These are phyloP conservation scores for Podaxis mareebaensis DNA, from an alignment of 768 basidiomycete genomes.

Conservation along the genomic window DNA sequence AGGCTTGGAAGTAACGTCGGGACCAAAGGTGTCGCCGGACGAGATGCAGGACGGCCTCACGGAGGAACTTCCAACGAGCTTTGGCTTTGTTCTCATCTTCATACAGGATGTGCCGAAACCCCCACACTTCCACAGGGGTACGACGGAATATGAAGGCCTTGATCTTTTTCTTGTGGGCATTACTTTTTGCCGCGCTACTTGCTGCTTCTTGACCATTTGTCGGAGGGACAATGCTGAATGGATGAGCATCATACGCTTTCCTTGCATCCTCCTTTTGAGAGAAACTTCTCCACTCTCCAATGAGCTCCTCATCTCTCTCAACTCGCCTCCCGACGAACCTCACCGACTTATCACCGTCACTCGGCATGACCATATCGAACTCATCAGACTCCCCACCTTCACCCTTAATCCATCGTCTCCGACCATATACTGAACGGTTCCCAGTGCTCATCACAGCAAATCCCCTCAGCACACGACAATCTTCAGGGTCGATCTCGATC, in stretches of 20 bases:
- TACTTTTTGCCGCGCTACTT: not conserved
- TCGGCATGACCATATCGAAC: slow-evolving; percentile 4
- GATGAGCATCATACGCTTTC: not conserved
- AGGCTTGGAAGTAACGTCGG: slow-evolving; percentile 18
- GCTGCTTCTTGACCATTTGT: not conserved
- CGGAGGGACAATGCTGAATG: not conserved
- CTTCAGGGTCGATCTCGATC: not conserved
- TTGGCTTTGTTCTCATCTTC: slow-evolving; percentile 21
- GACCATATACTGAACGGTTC: not conserved
- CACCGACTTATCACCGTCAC: slow-evolving; percentile 6
- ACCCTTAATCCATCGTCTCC: not conserved
- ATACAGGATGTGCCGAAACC: slow-evolving; percentile 28
- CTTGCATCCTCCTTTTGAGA: not conserved
- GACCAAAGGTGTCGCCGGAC: slow-evolving; percentile 3
- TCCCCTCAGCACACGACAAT: not conserved
- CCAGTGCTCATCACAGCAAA: not conserved
- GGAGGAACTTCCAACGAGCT: slow-evolving; percentile 18
- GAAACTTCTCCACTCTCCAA: not conserved
- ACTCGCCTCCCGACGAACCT: slow-evolving; percentile 2
- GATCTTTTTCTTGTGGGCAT: not conserved
- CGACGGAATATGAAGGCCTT: not conserved
- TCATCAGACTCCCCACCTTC: not conserved
- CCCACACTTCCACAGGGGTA: slow-evolving; percentile 16
- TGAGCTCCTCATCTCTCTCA: not conserved
- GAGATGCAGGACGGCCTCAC: slow-evolving; percentile 10